Evolutionary conservation across 202 grass and related monocot genomes (phyloP).

Genomic region (Carex arenaria): DNA sequence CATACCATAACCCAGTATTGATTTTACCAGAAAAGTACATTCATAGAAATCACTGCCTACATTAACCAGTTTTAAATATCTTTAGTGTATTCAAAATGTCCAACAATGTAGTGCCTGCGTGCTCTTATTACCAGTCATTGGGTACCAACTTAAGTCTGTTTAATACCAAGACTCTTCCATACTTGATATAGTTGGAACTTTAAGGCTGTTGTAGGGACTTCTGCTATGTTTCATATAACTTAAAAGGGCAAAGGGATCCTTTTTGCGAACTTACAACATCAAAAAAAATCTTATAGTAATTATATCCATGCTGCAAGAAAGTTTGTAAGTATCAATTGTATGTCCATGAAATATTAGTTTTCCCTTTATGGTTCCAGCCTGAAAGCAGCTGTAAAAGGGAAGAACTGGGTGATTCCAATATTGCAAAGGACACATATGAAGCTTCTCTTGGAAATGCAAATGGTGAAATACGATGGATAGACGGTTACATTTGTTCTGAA

Average conservation of each 20-base stretch:
- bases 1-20: background rate
- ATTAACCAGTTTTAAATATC: background rate
- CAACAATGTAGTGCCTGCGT: background rate
- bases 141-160: background rate
- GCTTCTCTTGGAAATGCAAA: background rate
- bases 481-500: constrained; percentile 75
- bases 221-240: background rate
- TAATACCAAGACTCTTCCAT: background rate
- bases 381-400: constrained; percentile 11
- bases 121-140: background rate
- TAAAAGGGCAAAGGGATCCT: background rate
- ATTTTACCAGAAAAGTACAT: background rate
- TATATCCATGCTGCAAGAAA: background rate
- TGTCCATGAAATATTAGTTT: constrained; percentile 3
- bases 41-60: background rate
- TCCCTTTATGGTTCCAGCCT: background rate
- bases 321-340: background rate
- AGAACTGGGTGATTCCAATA: background rate
- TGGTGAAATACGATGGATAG: constrained; percentile 46
- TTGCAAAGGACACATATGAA: background rate
- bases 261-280: background rate
- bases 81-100: background rate
- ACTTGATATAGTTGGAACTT: background rate
- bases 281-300: background rate
- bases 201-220: background rate